Base-by-base conservation (phyloP, 2,329 filamentous ascomycete species). In the Thielaviopsis musarum region DNA sequence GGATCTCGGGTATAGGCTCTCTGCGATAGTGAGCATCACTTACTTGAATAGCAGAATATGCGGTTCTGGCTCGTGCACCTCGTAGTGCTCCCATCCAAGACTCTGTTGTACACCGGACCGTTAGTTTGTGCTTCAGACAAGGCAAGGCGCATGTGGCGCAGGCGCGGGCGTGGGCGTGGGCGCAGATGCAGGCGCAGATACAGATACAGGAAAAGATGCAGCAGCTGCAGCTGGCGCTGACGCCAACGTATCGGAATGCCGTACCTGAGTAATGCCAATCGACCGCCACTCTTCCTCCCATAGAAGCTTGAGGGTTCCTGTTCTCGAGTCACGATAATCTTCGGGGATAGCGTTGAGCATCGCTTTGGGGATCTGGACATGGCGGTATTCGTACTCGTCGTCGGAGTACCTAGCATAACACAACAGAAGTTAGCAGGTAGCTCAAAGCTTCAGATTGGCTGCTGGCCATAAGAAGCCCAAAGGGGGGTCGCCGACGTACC, bases 241-340 rank as follows among this genome's bases (percentile, higher is more conserved):
- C 13, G 54, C 17, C 22, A 45, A 51, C 52, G 24, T 22, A 19
- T 51, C 45, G 52, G 53, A 64, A 17, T 10, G 48, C n/a, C 77
- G 54, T 75, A 95, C 90, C 84, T 95, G 91, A 65, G 93, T 98
- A 70, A 98, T 98, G 56, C 93, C 93, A 68, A 98, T 79, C 41
- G 87, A 90, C 73, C 93, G 84, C 93, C 93, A 98, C 75, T 98
- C 93, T 65, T 97, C 91, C 72, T 98, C 93, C 91, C 91, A 96
- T 63, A 98, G 75, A 65, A 98, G 76, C 76, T 97, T 98, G 72
- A 98, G 75, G 5, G 91, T 97, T 63, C 93, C 93, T 73, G 95
- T 89, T 57, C 82, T 76, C 56, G 83, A 79, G 71, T 96, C 91
- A 69, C 95, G 91, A 73, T 95, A 95, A 64, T 96, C 91, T 70